Evolutionary conservation across 1,284 basidiomycete species (phyloP).

Genomic region (Stygiomarasmius scandens): DNA sequence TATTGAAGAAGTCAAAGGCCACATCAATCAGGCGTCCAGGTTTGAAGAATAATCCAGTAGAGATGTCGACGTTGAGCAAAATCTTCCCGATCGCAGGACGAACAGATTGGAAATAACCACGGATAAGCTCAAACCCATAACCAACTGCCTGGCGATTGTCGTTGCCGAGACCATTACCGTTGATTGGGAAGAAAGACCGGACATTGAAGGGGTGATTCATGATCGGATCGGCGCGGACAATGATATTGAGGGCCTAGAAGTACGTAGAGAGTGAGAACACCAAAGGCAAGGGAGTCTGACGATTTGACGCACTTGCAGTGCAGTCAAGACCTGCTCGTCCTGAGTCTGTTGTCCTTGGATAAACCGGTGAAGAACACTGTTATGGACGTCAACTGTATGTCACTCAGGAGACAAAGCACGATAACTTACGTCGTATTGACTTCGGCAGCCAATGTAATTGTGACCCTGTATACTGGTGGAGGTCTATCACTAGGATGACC

Average conservation of each 20-base stretch:
- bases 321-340: conserved; percentile 57
- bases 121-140: conserved; percentile 53
- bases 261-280: conserved; percentile 30
- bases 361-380: conserved; percentile 52
- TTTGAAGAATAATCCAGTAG: conserved; percentile 62
- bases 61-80: conserved; percentile 63
- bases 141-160: conserved; percentile 52
- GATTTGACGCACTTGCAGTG: conserved; percentile 48
- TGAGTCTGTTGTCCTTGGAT: conserved; percentile 53
- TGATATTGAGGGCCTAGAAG: conserved; percentile 57
- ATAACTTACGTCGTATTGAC: conserved; percentile 55
- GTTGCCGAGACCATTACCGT: conserved; percentile 43
- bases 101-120: conserved; percentile 64
- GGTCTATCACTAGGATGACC: conserved; percentile 11
- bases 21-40: conserved; percentile 36
- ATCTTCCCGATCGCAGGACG: conserved; percentile 54
- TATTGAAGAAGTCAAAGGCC: conserved; percentile 45
- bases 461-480: conserved; percentile 43
- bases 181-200: conserved; percentile 57
- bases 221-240: conserved; percentile 59
- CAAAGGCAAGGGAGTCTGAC: conserved; percentile 32
- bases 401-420: conserved; percentile 12
- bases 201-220: conserved; percentile 58
- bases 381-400: not conserved
- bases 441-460: conserved; percentile 42